These are phyloP conservation scores for Claviceps sp. DNA, from an alignment of 2,329 filamentous ascomycete genomes.

Conservation along the genomic window DNA sequence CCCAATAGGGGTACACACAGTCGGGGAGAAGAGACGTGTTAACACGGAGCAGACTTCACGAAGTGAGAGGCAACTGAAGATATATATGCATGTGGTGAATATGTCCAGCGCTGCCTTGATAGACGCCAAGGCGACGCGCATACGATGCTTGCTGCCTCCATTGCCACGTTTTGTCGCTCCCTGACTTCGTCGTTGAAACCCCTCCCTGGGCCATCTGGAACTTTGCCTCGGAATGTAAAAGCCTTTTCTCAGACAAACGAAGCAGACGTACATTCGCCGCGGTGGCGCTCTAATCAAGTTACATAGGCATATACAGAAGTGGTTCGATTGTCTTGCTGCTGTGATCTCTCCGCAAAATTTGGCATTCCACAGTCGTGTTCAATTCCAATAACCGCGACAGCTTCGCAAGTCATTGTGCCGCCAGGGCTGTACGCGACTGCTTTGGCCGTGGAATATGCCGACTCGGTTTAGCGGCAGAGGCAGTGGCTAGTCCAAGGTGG, in stretches of 20 bases:
- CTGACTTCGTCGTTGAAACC: background rate
- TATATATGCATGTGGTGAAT: background rate
- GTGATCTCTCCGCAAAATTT: background rate
- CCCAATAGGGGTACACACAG: background rate
- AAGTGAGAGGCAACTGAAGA: background rate
- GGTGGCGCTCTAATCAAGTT: background rate
- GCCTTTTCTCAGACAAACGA: background rate
- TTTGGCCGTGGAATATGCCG: background rate
- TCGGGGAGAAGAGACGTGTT: background rate
- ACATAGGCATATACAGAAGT: background rate
- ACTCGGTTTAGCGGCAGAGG: background rate
- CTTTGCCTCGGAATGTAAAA: background rate
- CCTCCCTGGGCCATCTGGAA: background rate
- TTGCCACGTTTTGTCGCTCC: background rate
- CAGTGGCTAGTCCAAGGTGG: background rate
- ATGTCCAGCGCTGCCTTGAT: background rate
- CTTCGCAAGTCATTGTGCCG: background rate
- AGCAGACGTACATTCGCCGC: background rate
- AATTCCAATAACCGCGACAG: background rate
- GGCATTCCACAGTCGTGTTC: background rate
- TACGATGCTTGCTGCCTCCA: background rate
- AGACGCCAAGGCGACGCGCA: background rate
- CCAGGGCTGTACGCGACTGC: background rate
- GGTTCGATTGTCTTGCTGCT: background rate
- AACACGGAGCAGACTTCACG: background rate